phyloP scores from a whole-genome alignment of 2,329 filamentous ascomycete genomes.

The Alternaria ethzedia region DNA sequence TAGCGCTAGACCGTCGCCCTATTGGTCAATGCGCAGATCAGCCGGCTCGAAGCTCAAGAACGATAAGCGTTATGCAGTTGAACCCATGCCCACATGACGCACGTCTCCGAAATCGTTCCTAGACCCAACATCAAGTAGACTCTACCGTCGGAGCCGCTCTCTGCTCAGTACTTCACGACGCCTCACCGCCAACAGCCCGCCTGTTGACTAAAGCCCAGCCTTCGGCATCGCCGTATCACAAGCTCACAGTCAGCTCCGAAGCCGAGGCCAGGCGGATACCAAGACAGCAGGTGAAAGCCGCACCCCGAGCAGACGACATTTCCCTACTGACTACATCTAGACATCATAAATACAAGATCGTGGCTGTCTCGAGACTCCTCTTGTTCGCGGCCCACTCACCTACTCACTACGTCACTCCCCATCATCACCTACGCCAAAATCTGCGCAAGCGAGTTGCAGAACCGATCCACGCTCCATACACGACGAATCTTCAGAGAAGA shows the following conservation, averaged over 20 bases:
- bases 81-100: conserved; percentile 15
- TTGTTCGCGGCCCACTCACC: conserved; percentile 17
- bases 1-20: background rate
- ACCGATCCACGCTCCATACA: conserved; percentile 11
- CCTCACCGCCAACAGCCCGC: conserved; percentile 21
- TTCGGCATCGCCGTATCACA: conserved; percentile 42
- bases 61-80: conserved; percentile 10
- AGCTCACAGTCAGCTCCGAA: conserved; percentile 17
- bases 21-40: conserved; percentile 37
- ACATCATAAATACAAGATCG: conserved; percentile 22
- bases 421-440: conserved; percentile 19
- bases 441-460: conserved; percentile 10
- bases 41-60: background rate
- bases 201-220: conserved; percentile 12
- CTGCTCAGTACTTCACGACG: background rate
- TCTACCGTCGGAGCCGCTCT: background rate
- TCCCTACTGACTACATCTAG: conserved; percentile 15
- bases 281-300: conserved; percentile 28
- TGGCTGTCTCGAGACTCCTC: conserved; percentile 30
- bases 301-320: conserved; percentile 27
- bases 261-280: conserved; percentile 36
- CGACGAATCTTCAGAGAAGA: conserved; percentile 2
- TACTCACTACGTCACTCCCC: conserved; percentile 27
- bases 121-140: conserved; percentile 21
- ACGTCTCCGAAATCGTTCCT: conserved; percentile 2